Evolutionary conservation across 2,329 filamentous ascomycete species (phyloP).

Genomic region (Arthrobotrys sinensis): DNA sequence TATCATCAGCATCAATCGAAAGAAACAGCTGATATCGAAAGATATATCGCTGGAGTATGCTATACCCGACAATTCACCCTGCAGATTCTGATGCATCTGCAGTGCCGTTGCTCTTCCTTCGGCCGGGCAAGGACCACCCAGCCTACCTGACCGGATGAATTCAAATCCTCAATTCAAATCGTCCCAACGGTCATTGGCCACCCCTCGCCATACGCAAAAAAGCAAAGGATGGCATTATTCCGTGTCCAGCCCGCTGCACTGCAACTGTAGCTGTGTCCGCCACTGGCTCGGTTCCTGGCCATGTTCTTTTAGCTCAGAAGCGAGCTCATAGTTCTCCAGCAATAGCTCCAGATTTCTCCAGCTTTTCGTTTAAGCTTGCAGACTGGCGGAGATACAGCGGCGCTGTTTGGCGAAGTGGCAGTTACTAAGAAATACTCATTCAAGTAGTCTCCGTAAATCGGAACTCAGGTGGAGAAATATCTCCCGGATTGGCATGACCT

Average conservation of each 20-base stretch:
- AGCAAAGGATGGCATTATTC: conserved; percentile 53
- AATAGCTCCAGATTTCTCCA: conserved; percentile 40
- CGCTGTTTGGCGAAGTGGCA: conserved; percentile 1
- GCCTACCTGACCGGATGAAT: conserved; percentile 55
- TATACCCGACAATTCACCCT: conserved; percentile 47
- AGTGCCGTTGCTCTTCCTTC: conserved; percentile 33
- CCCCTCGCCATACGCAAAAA: conserved; percentile 35
- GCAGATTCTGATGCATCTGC: conserved; percentile 42
- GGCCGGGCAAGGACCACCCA: conserved; percentile 37
- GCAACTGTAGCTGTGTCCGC: conserved; percentile 40
- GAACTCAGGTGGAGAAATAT: conserved; percentile 47
- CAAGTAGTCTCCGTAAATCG: conserved; percentile 53
- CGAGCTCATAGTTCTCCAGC: conserved; percentile 45
- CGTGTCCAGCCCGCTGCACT: conserved; percentile 41
- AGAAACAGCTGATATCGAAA: conserved; percentile 23
- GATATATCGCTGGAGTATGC: conserved; percentile 8
- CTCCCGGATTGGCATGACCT: conserved; percentile 19
- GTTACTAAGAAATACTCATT: not conserved
- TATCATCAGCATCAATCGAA: conserved; percentile 9
- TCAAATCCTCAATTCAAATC: conserved; percentile 34
- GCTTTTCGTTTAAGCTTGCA: conserved; percentile 28
- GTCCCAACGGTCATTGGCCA: conserved; percentile 42
- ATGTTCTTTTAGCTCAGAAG: conserved; percentile 30
- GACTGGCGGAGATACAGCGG: conserved; percentile 14
- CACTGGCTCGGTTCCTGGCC: conserved; percentile 57